These are phyloP conservation scores for Sporormia fimetaria DNA, from an alignment of 495 filamentous ascomycete species.

Conservation along the genomic window DNA sequence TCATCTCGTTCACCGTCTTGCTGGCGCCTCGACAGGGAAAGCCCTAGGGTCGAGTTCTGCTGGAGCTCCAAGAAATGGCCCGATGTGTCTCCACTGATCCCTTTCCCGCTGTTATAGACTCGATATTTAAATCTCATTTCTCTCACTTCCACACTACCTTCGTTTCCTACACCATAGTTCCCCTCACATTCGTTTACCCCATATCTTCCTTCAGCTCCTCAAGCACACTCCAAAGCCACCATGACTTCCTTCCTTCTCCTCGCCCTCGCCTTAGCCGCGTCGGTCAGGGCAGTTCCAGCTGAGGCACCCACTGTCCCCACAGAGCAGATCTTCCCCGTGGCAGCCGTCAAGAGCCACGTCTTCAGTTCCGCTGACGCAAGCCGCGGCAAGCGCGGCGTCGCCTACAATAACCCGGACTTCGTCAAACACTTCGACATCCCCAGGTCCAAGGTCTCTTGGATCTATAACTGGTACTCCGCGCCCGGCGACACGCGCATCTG, in stretches of 20 bases:
- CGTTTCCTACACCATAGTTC: no score
- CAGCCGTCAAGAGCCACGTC: background rate
- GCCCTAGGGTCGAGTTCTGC: no score
- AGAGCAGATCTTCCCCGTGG: background rate
- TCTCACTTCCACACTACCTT: no score
- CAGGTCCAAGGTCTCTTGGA: conserved; percentile 11
- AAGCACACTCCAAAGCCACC: background rate
- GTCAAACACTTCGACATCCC: background rate
- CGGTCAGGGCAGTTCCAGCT: background rate
- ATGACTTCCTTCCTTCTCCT: background rate
- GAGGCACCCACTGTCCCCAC: background rate
- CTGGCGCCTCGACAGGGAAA: no score
- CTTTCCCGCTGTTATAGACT: no score
- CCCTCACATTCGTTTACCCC: no score
- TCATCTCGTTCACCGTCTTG: no score
- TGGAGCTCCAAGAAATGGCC: no score
- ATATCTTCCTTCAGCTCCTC: no score
- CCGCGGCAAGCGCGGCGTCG: conserved; percentile 12
- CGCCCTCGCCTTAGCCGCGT: background rate
- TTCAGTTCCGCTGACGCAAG: background rate
- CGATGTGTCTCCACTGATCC: no score
- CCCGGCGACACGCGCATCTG: conserved; percentile 19
- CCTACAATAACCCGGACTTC: conserved; percentile 7
- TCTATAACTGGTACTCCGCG: conserved; percentile 12
- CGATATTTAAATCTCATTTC: no score